Conservation (phyloP, 306 rosid genomes). For the Medicago arabica region DNA sequence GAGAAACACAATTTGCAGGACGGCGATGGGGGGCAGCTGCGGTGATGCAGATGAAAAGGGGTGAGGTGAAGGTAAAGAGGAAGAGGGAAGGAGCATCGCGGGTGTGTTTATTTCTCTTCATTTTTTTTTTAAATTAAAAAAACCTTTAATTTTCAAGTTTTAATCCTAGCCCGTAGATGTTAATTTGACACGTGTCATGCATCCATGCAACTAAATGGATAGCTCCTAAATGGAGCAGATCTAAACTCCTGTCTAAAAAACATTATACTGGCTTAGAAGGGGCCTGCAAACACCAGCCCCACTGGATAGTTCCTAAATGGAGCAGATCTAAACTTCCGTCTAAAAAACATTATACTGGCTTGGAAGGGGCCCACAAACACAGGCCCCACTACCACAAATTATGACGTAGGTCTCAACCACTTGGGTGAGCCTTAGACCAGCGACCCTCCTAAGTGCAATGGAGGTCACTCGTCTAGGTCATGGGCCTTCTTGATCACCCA, state of each 20-base stretch:
- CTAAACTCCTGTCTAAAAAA: neutral
- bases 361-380: constrained; percentile 56
- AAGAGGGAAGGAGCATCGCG: no score
- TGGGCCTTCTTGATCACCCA: constrained; percentile 37
- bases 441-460: constrained; percentile 57
- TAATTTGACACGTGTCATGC: no score
- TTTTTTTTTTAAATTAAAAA: no score
- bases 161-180: no score
- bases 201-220: no score
- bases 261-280: neutral
- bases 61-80: no score
- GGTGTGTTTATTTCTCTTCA: no score
- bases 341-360: neutral
- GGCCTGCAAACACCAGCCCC: constrained; percentile 70
- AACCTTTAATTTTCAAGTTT: no score
- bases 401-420: constrained; percentile 60
- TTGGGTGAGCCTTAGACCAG: constrained; percentile 47
- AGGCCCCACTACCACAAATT: constrained; percentile 64
- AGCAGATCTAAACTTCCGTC: neutral
- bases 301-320: neutral
- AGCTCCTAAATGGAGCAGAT: no score
- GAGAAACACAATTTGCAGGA: no score
- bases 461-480: constrained; percentile 58
- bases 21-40: no score
- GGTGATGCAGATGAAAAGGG: no score